phyloP scores from a whole-genome alignment of 2,329 filamentous ascomycete genomes.

The Leptographium galeiforme region DNA sequence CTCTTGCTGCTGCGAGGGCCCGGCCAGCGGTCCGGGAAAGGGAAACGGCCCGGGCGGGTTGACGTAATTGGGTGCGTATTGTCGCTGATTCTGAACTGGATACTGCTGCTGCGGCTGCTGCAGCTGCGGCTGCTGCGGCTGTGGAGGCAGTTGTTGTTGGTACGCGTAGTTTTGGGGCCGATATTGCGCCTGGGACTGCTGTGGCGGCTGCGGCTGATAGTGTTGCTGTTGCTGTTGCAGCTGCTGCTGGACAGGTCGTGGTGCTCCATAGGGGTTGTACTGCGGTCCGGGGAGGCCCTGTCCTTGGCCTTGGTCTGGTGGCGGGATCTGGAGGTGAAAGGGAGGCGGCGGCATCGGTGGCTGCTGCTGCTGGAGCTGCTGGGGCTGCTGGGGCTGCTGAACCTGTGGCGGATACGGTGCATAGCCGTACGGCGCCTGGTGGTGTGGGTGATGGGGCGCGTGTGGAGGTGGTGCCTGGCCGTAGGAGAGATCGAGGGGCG shows the following conservation, averaged over 20 bases:
- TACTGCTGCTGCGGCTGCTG: background rate
- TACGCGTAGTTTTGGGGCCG: background rate
- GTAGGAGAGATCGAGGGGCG: constrained; percentile 35
- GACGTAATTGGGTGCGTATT: background rate
- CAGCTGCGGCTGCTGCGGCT: background rate
- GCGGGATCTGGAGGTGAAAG: constrained; percentile 3
- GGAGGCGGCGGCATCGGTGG: constrained; percentile 2
- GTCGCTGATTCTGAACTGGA: background rate
- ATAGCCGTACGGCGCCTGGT: constrained; percentile 31
- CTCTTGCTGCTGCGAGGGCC: background rate
- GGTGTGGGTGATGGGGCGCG: constrained; percentile 34
- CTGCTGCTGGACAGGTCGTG: background rate
- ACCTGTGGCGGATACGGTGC: background rate
- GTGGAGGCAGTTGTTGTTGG: background rate
- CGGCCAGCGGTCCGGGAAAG: background rate
- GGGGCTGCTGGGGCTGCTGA: constrained; percentile 5
- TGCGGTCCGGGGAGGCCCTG: background rate
- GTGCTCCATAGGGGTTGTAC: background rate
- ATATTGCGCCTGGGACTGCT: background rate
- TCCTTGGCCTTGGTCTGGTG: background rate
- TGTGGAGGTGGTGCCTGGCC: constrained; percentile 37
- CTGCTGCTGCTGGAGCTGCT: constrained; percentile 1
- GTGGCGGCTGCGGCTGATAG: background rate
- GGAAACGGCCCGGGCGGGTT: background rate
- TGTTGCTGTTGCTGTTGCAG: background rate